Evolutionary conservation across 176 grass and related monocot species (phyloP).

Genomic region (Carex littledalei): DNA sequence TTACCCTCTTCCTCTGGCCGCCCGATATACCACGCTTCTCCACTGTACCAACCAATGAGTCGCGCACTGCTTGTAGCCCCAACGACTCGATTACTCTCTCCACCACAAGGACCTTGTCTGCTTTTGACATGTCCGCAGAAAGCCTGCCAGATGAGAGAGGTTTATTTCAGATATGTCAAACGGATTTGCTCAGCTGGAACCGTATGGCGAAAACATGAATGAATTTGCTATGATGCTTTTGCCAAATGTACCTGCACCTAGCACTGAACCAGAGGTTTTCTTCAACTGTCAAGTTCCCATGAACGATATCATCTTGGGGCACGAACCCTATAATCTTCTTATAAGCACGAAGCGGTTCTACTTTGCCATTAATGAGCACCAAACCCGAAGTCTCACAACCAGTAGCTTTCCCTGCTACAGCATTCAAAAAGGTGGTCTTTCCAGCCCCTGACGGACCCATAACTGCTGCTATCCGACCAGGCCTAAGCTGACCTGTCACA

Average conservation of each 20-base stretch:
- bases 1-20: constrained; percentile 85
- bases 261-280: constrained; percentile 97
- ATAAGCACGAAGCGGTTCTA: constrained; percentile 70
- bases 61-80: constrained; percentile 67
- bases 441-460: constrained; percentile 95
- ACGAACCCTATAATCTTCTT: constrained; percentile 97
- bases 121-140: constrained; percentile 65
- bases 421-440: constrained; percentile 86
- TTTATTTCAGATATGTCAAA: not conserved
- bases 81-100: constrained; percentile 85
- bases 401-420: constrained; percentile 75
- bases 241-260: constrained; percentile 58
- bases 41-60: constrained; percentile 85
- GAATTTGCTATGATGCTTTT: not conserved
- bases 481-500: constrained; percentile 76
- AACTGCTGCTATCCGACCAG: constrained; percentile 73
- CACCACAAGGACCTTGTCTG: constrained; percentile 86
- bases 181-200: not conserved
- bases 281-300: constrained; percentile 92
- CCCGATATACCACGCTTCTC: constrained; percentile 90
- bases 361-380: constrained; percentile 75
- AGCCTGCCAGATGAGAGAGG: constrained; percentile 38
- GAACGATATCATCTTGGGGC: constrained; percentile 91
- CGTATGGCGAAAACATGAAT: not conserved
- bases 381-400: constrained; percentile 52